Evolutionary conservation across 139 green algal species (phyloP), one percentile per base, ranked within the genome.

Genomic region (Desmodesmus armatus): DNA sequence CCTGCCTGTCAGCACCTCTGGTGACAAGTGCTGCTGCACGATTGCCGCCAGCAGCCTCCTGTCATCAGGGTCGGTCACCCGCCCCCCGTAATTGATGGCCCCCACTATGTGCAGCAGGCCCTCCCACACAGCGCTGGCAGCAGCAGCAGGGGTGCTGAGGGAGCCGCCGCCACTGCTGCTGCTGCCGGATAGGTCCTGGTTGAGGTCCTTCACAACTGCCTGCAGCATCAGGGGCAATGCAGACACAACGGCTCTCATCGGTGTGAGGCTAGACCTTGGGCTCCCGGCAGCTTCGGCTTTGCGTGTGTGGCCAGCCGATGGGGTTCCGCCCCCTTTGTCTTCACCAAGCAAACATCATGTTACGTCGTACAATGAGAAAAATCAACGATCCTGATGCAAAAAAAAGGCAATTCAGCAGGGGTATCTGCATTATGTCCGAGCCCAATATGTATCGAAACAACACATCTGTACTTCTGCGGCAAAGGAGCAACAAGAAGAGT

Each of bases 61-160:
- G 90, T 98, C 95, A 70, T 94, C 93, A 67, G 95, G 93, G 78
- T 97, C 95, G 27, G 94, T 98, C 25, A 98, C 93, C 6, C 95
- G 83, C 0, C 95, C 95, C 33, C 95, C 95, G 87, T 98, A 98
- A 85, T 94, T 96, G 87, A 98, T 97, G 85, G 95, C 78, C 13
- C 93, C 93, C 2, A 92, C 93, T 23, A 98, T 89, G 83, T 96
- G 96, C 77, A 88, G 70, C 74, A 98, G 86, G 29, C 93, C 94
- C 27, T 89, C 51, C 93, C 92, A 98, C 0, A 94, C 92, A 13
- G 29, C 23, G 62, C 62, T 37, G 53, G 70, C 4, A 62, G 25
- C 80, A 31, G 2, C 19, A 27, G 9, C 41, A 29, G 44, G 17
- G 17, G 23, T 11, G 15, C 37, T 65, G 29, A n/a, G n/a, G n/a